Evolutionary conservation across 345 rosid species (phyloP), one percentile per base, ranked within the genome.

Genomic region (Eucalyptus camaldulensis): DNA sequence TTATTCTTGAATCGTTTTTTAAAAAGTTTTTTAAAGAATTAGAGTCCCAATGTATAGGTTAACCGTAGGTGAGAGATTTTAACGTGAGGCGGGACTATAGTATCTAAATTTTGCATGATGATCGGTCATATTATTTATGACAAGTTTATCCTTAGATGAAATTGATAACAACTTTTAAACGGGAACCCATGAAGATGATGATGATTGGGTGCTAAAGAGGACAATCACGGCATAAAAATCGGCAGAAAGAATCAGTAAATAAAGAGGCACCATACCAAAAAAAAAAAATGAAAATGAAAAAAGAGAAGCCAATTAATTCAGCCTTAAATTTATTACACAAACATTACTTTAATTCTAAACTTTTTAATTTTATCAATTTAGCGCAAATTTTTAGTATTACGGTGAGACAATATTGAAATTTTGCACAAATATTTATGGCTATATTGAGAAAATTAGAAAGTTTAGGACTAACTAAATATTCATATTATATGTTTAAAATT

Each of bases 331-430:
- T 5, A 9, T 69, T 69, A 1, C 2, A 31, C 11, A 4, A 3
- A 62, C 17, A 12, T 0, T 5, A 65, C 7, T 29, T 29, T 6
- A 6, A 31, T 65, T 16, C 0, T n/a, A 14, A 65, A 65, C 5
- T 65, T 65, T 31, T 3, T 8, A 69, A 8, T 15, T 69, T 31
- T 69, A 0, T 5, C 2, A 16, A 8, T 31, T 0, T 69, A 69
- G 1, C 2, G 2, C 2, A 25, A 60, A 25, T 10, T 11, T 27
- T 60, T 25, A 25, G 4, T 27, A 60, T 27, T 60, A 60, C 0
- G 0, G 8, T 27, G 4, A 27, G 31, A 25, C 2, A 60, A 22
- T 19, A 37, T 19, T 72, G 25, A 72, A 37, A 76, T 76, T 76
- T 76, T 6, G 7, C 27, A 6, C 3, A 76, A 21, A 76, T 13